These are phyloP conservation scores for Fomitopsis betulina DNA, from an alignment of 1,284 basidiomycete species.

Conservation along the genomic window DNA sequence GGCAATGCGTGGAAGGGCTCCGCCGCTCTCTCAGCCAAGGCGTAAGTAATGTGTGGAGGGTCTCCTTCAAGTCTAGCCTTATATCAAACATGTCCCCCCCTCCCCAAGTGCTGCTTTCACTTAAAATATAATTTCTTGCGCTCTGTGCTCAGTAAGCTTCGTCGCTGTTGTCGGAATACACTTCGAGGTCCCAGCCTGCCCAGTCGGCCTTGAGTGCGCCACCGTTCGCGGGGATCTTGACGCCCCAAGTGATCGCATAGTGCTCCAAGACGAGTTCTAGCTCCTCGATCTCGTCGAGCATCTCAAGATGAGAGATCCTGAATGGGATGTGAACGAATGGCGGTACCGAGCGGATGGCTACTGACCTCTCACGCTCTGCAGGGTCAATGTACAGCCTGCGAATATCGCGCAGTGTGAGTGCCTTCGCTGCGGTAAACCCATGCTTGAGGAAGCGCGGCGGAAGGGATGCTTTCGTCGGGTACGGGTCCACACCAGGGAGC, in stretches of 20 bases:
- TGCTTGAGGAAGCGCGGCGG: conserved; percentile 55
- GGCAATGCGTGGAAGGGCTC: not conserved
- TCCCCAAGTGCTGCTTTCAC: not conserved
- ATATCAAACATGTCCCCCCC: not conserved
- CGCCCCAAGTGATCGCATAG: conserved; percentile 84
- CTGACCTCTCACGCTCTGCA: conserved; percentile 63
- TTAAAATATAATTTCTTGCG: not conserved
- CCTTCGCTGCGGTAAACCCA: conserved; percentile 51
- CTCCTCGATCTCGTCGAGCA: conserved; percentile 91
- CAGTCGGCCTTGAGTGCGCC: conserved; percentile 9
- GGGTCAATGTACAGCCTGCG: conserved; percentile 47
- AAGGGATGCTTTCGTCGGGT: conserved; percentile 53
- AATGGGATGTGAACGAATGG: not conserved
- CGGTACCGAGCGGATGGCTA: not conserved
- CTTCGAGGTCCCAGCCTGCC: conserved; percentile 20
- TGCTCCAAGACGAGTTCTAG: conserved; percentile 83
- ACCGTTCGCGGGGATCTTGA: conserved; percentile 15
- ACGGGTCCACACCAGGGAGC: conserved; percentile 70
- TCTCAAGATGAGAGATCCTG: conserved; percentile 76
- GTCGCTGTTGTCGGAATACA: conserved; percentile 6
- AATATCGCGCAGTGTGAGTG: conserved; percentile 66
- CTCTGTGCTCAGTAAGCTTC: not conserved
- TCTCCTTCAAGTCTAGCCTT: no score
- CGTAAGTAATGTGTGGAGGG: not conserved
- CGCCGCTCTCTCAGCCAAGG: not conserved